Percentiles rank a stretch among this genome's conserved stretches.
Evolutionary conservation across 371 early-diverging fungal species (phyloP).

Genomic region (Batkoa obscura): DNA sequence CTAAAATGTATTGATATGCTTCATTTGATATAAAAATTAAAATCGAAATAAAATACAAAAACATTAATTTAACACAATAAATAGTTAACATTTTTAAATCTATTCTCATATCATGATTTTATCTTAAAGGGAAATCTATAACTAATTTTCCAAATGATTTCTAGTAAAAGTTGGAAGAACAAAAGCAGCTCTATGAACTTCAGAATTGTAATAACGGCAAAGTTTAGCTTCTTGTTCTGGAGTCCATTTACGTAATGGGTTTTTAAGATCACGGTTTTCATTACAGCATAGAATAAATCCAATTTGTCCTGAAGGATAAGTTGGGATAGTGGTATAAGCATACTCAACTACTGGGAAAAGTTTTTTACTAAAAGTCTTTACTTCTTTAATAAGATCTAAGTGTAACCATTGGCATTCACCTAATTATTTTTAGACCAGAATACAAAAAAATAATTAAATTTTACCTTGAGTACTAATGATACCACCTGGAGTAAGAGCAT

Average conservation of each 20-base stretch:
- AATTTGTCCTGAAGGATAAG: conserved; percentile 93
- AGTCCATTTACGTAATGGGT: conserved; percentile 59
- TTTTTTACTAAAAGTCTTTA: conserved; percentile 49
- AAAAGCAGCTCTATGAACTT: conserved; percentile 85
- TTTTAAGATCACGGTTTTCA: conserved; percentile 44
- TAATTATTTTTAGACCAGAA: too few relatives aligned
- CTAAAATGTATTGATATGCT: too few relatives aligned
- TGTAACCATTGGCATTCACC: conserved; percentile 96
- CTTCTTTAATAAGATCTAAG: conserved; percentile 67
- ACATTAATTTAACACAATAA: too few relatives aligned
- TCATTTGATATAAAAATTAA: too few relatives aligned
- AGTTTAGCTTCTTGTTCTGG: conserved; percentile 59
- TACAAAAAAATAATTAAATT: too few relatives aligned
- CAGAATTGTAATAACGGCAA: conserved; percentile 78
- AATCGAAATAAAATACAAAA: too few relatives aligned
- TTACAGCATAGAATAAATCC: conserved; percentile 85
- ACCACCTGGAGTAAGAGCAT: conserved; percentile 77
- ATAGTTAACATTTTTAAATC: too few relatives aligned
- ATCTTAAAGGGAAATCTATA: too few relatives aligned
- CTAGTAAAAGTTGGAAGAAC: conserved; percentile 73
- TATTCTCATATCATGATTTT: too few relatives aligned
- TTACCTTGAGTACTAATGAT: conserved; percentile 75
- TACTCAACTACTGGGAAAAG: conserved; percentile 81
- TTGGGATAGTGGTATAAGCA: conserved; percentile 84
- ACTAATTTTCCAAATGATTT: too few relatives aligned